Evolutionary conservation across 306 rosid species (phyloP).

Genomic region (Citrullus mucosospermus): DNA sequence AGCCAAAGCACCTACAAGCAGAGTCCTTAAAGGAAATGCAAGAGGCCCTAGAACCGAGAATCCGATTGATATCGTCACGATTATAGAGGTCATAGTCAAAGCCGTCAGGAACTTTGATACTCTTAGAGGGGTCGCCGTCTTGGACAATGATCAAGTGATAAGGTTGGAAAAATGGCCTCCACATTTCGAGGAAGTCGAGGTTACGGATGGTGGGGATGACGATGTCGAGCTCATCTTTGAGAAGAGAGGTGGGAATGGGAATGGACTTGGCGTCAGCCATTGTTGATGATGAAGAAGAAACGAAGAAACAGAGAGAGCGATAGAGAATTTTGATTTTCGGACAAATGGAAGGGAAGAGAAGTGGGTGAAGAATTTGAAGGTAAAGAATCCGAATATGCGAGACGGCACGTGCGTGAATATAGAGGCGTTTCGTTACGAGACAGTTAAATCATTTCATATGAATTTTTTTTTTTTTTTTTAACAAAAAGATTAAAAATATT

Average conservation of each 20-base stretch:
- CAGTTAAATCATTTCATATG: background rate
- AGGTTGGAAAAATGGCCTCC: slow-evolving; percentile 58
- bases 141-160: slow-evolving; percentile 82
- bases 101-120: slow-evolving; percentile 55
- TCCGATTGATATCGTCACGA: slow-evolving; percentile 40
- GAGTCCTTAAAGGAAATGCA: slow-evolving; percentile 89
- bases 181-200: slow-evolving; percentile 62
- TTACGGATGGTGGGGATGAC: slow-evolving; percentile 77
- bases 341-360: background rate
- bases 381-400: background rate
- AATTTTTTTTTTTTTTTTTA: too few species aligned
- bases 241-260: slow-evolving; percentile 20
- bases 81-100: slow-evolving; percentile 64
- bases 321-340: background rate
- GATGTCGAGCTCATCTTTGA: slow-evolving; percentile 68
- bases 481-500: too few species aligned
- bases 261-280: slow-evolving; percentile 23
- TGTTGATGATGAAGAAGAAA: background rate
- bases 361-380: background rate
- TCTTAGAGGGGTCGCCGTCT: slow-evolving; percentile 64
- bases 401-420: background rate
- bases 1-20: slow-evolving; percentile 77
- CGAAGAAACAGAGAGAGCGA: background rate
- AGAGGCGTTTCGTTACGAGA: background rate
- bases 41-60: slow-evolving; percentile 46